Conservation (phyloP, 2,329 filamentous ascomycete species). For the Tolypocladium inflatum region DNA sequence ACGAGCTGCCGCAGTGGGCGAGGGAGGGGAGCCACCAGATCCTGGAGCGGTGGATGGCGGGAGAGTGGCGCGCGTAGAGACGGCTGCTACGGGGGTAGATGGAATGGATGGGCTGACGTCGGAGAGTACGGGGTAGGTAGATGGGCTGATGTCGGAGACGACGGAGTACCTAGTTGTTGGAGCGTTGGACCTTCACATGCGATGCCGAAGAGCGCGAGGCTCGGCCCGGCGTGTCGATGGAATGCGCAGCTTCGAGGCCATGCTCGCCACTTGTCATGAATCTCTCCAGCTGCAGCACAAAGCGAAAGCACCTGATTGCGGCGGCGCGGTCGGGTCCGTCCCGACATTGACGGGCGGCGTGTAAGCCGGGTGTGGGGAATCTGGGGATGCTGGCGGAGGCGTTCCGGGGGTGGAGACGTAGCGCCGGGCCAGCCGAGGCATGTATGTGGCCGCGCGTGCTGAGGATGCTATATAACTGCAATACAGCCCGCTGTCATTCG, state of each 20-base stretch:
- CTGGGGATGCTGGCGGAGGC: neutral
- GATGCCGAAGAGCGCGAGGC: neutral
- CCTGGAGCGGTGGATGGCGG: conserved; percentile 8
- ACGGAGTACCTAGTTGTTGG: no score
- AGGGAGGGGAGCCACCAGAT: conserved; percentile 8
- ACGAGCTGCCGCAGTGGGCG: conserved; percentile 23
- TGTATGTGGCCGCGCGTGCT: neutral
- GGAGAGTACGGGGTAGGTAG: no score
- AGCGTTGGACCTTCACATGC: neutral
- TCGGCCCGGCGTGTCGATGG: neutral
- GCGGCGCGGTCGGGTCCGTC: neutral
- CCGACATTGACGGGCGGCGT: neutral
- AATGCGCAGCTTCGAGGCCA: no score
- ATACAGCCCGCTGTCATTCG: neutral
- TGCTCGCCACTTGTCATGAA: neutral
- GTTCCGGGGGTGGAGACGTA: neutral
- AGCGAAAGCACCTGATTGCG: neutral
- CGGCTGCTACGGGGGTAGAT: no score
- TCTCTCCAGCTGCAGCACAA: neutral
- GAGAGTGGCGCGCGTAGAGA: neutral
- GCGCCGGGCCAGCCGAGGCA: neutral
- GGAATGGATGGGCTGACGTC: no score
- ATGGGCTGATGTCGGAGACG: no score
- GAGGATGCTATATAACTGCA: neutral
- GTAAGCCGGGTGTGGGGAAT: neutral